These are phyloP conservation scores for Raddia distichophylla DNA, from an alignment of 176 grass and related monocot species.

Conservation along the genomic window DNA sequence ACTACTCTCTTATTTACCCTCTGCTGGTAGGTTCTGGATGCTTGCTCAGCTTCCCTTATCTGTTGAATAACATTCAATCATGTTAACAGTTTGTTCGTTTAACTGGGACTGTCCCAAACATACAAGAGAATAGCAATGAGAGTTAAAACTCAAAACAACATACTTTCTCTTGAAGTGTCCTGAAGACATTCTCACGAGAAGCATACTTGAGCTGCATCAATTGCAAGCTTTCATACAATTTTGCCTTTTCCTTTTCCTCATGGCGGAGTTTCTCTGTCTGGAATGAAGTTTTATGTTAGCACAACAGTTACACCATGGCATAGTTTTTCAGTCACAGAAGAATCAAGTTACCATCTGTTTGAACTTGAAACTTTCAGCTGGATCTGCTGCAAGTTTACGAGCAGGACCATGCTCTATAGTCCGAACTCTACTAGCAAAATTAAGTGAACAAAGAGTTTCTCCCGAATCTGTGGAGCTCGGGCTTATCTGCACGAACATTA, in stretches of 20 bases:
- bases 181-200: constrained; percentile 79
- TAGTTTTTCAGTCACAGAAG: constrained; percentile 17
- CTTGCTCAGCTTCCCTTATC: constrained; percentile 79
- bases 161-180: constrained; percentile 82
- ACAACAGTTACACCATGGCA: constrained; percentile 12
- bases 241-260: constrained; percentile 73
- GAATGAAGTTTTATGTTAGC: constrained; percentile 36
- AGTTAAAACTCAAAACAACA: constrained; percentile 3
- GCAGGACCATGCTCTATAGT: constrained; percentile 84
- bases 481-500: constrained; percentile 99
- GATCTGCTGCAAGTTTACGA: constrained; percentile 76
- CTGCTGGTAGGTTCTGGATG: constrained; percentile 68
- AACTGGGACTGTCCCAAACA: background rate
- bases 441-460: constrained; percentile 85
- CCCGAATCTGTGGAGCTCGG: constrained; percentile 84
- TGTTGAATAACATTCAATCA: constrained; percentile 36
- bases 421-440: constrained; percentile 90
- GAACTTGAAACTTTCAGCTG: constrained; percentile 81
- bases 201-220: constrained; percentile 76
- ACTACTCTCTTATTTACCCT: constrained; percentile 51
- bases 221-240: constrained; percentile 65
- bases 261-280: constrained; percentile 76
- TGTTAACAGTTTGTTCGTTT: constrained; percentile 36
- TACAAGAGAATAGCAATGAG: constrained; percentile 21
- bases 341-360: constrained; percentile 82